Evolutionary conservation across 306 rosid species (phyloP).

Genomic region (Pachyrhizus erosus): DNA sequence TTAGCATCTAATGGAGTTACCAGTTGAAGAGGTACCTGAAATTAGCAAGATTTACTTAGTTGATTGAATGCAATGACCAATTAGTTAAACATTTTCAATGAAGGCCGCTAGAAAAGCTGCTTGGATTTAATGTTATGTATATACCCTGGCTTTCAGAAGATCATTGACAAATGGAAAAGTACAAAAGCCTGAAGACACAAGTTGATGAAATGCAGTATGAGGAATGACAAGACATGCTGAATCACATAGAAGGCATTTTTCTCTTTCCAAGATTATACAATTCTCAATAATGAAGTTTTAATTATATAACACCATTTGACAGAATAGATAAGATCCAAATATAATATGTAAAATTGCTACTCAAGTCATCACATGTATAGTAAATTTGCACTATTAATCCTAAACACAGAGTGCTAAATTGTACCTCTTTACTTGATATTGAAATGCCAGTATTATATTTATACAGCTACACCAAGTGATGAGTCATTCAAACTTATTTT

Average conservation of each 20-base stretch:
- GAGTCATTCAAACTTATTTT: conserved; percentile 23
- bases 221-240: neutral
- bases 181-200: conserved; percentile 10
- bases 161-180: neutral
- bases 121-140: neutral
- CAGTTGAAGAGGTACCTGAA: conserved; percentile 79
- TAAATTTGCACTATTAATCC: conserved; percentile 1
- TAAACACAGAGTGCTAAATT: neutral
- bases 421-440: conserved; percentile 27
- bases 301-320: conserved; percentile 3
- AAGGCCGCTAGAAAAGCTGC: conserved; percentile 33
- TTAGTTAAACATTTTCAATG: conserved; percentile 18
- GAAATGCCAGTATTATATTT: conserved; percentile 11
- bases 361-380: conserved; percentile 19
- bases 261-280: conserved; percentile 10
- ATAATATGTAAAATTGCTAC: neutral
- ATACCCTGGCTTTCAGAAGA: conserved; percentile 24
- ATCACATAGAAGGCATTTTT: neutral
- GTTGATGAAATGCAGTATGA: conserved; percentile 14
- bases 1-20: conserved; percentile 65
- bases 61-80: conserved; percentile 30
- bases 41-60: conserved; percentile 45
- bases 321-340: neutral
- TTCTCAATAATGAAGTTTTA: conserved; percentile 11
- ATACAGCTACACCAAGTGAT: conserved; percentile 19